These are phyloP conservation scores for Tolypocladium ophioglossoides DNA, from an alignment of 2,329 filamentous ascomycete genomes.

Conservation along the genomic window DNA sequence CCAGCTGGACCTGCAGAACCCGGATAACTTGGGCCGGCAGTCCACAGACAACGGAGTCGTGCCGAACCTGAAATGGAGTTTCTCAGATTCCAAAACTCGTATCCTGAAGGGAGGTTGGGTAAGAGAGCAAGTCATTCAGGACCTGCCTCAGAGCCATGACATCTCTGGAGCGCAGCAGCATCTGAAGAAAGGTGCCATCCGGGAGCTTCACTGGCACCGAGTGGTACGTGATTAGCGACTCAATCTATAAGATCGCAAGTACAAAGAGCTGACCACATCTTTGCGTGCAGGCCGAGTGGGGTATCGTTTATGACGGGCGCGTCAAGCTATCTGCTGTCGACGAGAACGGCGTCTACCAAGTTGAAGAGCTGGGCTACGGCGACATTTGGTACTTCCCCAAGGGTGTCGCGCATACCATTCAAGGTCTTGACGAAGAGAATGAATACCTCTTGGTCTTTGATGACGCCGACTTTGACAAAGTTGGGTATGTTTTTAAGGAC, in stretches of 20 bases:
- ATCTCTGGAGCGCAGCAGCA: constrained; percentile 61
- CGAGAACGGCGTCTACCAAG: constrained; percentile 45
- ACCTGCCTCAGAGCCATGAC: constrained; percentile 54
- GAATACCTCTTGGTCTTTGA: constrained; percentile 59
- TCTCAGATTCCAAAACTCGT: constrained; percentile 55
- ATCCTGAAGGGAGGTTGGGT: constrained; percentile 56
- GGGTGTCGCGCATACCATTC: constrained; percentile 51
- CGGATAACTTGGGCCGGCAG: constrained; percentile 50
- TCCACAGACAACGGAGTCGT: constrained; percentile 53
- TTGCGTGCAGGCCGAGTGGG: constrained; percentile 50
- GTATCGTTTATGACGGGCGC: constrained; percentile 47
- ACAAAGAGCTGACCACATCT: too few relatives aligned
- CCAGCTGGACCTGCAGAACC: constrained; percentile 50
- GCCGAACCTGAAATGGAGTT: constrained; percentile 59
- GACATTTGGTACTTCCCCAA: constrained; percentile 63
- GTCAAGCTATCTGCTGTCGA: constrained; percentile 51
- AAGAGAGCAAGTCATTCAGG: constrained; percentile 55
- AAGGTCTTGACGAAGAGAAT: constrained; percentile 55
- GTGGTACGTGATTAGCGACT: constrained; percentile 34
- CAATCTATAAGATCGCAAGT: too few relatives aligned
- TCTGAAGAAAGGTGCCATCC: constrained; percentile 52
- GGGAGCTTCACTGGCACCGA: constrained; percentile 58
- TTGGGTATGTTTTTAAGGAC: constrained; percentile 31
- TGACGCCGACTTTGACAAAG: constrained; percentile 54
- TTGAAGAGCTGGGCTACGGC: constrained; percentile 45